Percentiles rank a stretch among this genome's conserved stretches.
Evolutionary conservation across 495 filamentous ascomycete species (phyloP).

Genomic region (Podospora conica): DNA sequence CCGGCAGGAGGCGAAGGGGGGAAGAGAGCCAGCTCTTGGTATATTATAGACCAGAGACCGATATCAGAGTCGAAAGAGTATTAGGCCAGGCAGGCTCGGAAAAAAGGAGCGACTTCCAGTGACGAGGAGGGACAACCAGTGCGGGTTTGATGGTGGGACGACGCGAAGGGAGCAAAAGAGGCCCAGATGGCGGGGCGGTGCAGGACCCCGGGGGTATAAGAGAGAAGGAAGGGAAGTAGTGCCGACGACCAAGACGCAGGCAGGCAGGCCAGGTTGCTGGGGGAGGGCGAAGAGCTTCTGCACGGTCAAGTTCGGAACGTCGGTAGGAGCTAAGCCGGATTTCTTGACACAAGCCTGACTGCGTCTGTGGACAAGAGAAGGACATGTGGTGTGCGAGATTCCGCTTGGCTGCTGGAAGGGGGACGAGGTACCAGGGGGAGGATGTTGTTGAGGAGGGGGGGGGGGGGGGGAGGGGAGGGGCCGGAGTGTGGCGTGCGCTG

Average conservation of each 20-base stretch:
- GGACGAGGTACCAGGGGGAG: conserved; percentile 31
- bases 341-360: conserved; percentile 45
- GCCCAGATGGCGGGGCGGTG: conserved; percentile 37
- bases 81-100: conserved; percentile 24
- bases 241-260: conserved; percentile 26
- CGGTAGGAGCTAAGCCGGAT: conserved; percentile 49
- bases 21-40: conserved; percentile 48
- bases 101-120: conserved; percentile 42
- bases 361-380: conserved; percentile 38
- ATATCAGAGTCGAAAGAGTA: conserved; percentile 28
- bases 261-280: no score
- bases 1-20: conserved; percentile 21
- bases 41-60: conserved; percentile 46
- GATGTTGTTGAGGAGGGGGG: conserved; percentile 14
- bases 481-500: conserved; percentile 22
- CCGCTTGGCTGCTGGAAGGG: conserved; percentile 39
- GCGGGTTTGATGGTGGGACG: conserved; percentile 32
- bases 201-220: conserved; percentile 45
- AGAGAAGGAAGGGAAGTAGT: conserved; percentile 28
- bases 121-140: conserved; percentile 32
- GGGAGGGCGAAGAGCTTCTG: conserved; percentile 33
- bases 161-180: conserved; percentile 31
- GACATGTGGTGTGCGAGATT: conserved; percentile 40
- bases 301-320: conserved; percentile 44
- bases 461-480: conserved; percentile 29